Base-by-base conservation (phyloP, 768 basidiomycete species). In the Russula vinacea region DNA sequence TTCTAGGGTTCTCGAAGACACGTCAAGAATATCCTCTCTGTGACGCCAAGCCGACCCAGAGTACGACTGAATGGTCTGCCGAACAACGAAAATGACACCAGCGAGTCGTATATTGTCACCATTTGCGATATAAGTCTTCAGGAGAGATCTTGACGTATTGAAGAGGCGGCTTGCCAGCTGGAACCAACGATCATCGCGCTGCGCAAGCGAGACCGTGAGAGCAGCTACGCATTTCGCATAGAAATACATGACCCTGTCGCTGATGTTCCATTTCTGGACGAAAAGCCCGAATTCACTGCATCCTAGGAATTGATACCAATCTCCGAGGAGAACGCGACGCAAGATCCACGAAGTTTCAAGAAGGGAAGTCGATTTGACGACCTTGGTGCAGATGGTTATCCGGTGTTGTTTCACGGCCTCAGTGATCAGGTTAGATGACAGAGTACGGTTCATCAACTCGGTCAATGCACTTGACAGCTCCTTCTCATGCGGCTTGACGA, bases 161-260 rank as follows among this genome's bases (percentile, higher is more conserved):
- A 29, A 5, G 2, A 29, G 29, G 29, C 29, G 2, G 29, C 5
- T 29, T 5, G 47, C 45, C 19, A 64, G 51, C n/a, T 50, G 42
- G 14, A n/a, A 33, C 58, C 63, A 59, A 22, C 44, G n/a, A 17
- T 58, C 37, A 29, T 14, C 44, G 10, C 54, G 49, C n/a, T 10
- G 58, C 1, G 49, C n/a, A 5, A 1, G 22, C n/a, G 45, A 37
- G 10, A 42, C 47, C 5, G 47, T 54, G 26, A 55, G 44, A 0
- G 63, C 13, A 24, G 49, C 52, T 7, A 35, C 45, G 22, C 58
- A 64, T 50, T 60, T 22, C 8, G 63, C 58, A 44, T 50, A 60
- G 40, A n/a, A n/a, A n/a, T 6, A 13, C 19, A 44, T 54, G 3
- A 54, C 52, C 13, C 4, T 17, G 40, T 26, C 17, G 26, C 3